phyloP scores from a whole-genome alignment of 2,329 filamentous ascomycete species.

The Paecilomyces dactylethromorphus region DNA sequence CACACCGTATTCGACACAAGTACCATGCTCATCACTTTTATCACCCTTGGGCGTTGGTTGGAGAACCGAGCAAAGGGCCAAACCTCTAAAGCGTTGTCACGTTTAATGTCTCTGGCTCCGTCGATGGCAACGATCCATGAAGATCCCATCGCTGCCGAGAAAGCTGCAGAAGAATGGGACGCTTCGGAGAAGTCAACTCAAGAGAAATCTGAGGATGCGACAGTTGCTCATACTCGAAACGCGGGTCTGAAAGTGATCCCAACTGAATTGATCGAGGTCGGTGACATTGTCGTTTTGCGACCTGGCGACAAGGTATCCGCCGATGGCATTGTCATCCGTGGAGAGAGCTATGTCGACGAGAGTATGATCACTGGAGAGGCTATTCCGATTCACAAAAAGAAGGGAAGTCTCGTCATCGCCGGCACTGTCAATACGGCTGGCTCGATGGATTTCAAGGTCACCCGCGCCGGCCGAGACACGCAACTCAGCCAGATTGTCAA shows the following conservation, averaged over 20 bases:
- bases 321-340: conserved; percentile 78
- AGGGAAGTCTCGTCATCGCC: conserved; percentile 73
- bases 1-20: conserved; percentile 94
- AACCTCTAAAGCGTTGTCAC: conserved; percentile 87
- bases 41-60: conserved; percentile 81
- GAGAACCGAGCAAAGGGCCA: conserved; percentile 95
- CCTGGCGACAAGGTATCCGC: conserved; percentile 96
- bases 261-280: conserved; percentile 88
- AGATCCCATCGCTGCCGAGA: conserved; percentile 88
- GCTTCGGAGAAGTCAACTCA: conserved; percentile 7
- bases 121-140: conserved; percentile 96
- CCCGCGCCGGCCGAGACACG: conserved; percentile 85
- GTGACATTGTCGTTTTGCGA: conserved; percentile 85
- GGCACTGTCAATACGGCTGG: conserved; percentile 95
- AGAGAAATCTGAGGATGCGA: conserved; percentile 2
- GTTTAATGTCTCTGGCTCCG: conserved; percentile 90
- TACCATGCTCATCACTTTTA: conserved; percentile 96
- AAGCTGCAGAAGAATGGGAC: conserved; percentile 74
- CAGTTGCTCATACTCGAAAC: conserved; percentile 23
- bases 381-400: conserved; percentile 86
- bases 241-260: conserved; percentile 82
- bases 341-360: conserved; percentile 91
- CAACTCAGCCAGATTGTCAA: conserved; percentile 97
- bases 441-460: conserved; percentile 85
- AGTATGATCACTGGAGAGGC: conserved; percentile 98